A percentile compares a stretch with the other conserved stretches of the same genome.
phyloP scores from a whole-genome alignment of 352 stramenopile genomes.

The Thraustotheca clavata region DNA sequence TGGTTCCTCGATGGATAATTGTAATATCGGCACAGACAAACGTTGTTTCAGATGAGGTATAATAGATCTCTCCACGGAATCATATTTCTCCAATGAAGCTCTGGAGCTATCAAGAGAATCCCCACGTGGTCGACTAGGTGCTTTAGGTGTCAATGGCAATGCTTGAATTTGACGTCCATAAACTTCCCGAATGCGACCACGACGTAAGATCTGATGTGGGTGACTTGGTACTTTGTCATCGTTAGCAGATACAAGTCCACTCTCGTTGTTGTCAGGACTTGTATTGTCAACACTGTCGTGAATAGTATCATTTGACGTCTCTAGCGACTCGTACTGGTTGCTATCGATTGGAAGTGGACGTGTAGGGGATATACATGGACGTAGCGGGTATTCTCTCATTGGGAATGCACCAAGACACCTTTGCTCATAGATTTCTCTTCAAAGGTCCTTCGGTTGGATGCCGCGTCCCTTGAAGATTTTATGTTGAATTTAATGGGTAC shows the following conservation, averaged over 20 bases:
- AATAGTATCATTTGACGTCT: too few species aligned
- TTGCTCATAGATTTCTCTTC: background rate
- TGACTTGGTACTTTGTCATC: background rate
- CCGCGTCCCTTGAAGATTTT: conserved; percentile 3
- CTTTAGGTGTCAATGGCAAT: background rate
- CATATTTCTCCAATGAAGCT: background rate
- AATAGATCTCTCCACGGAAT: background rate
- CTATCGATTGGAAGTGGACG: background rate
- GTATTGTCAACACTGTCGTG: background rate
- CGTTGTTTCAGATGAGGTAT: background rate
- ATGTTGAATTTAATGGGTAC: too few species aligned
- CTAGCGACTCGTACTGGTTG: too few species aligned
- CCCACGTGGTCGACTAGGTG: background rate
- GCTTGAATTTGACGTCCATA: background rate
- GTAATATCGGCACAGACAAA: background rate
- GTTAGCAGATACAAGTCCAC: background rate
- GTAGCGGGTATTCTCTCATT: conserved; percentile 8
- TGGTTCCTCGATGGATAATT: background rate
- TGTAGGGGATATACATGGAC: background rate
- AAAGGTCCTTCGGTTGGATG: background rate
- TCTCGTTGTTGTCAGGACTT: background rate
- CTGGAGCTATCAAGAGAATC: conserved; percentile 1
- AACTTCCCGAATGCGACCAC: background rate
- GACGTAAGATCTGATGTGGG: background rate
- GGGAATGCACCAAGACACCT: background rate